phyloP scores from a whole-genome alignment of 805 yeast genomes.

The Candida hungchunana region DNA sequence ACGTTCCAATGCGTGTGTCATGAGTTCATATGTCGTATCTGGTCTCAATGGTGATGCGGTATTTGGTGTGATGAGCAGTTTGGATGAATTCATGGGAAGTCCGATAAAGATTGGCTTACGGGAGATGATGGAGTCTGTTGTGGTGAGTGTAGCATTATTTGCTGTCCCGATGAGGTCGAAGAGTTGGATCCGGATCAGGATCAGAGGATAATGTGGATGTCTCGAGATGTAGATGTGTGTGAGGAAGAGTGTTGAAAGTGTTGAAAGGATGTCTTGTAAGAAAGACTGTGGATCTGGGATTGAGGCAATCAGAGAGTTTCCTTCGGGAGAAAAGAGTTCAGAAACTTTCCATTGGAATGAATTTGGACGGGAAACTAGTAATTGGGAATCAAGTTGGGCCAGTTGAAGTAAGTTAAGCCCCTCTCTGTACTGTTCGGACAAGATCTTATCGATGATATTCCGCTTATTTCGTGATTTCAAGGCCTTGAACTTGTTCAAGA shows the following conservation, averaged over 20 bases:
- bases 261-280: slow-evolving; percentile 41
- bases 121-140: slow-evolving; percentile 33
- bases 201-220: slow-evolving; percentile 59
- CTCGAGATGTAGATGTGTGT: slow-evolving; percentile 64
- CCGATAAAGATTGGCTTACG: slow-evolving; percentile 63
- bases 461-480: slow-evolving; percentile 10
- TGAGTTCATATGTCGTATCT: slow-evolving; percentile 46
- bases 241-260: slow-evolving; percentile 48
- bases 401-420: slow-evolving; percentile 63
- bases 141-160: slow-evolving; percentile 30
- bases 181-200: slow-evolving; percentile 62
- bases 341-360: slow-evolving; percentile 31
- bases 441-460: slow-evolving; percentile 20
- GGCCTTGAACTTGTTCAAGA: slow-evolving; percentile 8
- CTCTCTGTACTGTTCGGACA: slow-evolving; percentile 39
- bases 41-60: slow-evolving; percentile 24
- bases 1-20: slow-evolving; percentile 57
- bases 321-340: slow-evolving; percentile 24
- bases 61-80: slow-evolving; percentile 27
- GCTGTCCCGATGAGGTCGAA: slow-evolving; percentile 42
- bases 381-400: slow-evolving; percentile 67
- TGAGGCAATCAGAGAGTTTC: slow-evolving; percentile 28
- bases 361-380: slow-evolving; percentile 54
- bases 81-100: slow-evolving; percentile 63
- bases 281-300: slow-evolving; percentile 47